Evolutionary conservation across 169 alveolate genomes (phyloP).

Genomic region (Plasmodium reichenowi): DNA sequence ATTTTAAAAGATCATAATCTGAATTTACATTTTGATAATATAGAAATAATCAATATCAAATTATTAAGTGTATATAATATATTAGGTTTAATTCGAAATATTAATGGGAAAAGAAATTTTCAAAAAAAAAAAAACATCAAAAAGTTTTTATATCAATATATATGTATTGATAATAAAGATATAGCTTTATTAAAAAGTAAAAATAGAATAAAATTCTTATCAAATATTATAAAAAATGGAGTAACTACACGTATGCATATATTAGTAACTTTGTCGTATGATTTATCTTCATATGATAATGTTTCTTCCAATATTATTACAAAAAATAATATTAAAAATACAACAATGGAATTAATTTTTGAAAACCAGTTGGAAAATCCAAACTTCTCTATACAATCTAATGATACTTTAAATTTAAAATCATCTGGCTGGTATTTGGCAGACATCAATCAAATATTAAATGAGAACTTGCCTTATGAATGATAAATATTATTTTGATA

Average conservation of each 20-base stretch:
- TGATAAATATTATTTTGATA: not conserved
- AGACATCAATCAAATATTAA: slow-evolving; percentile 73
- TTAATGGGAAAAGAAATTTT: slow-evolving; percentile 38
- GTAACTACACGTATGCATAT: slow-evolving; percentile 72
- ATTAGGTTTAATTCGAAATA: slow-evolving; percentile 66
- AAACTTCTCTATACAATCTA: slow-evolving; percentile 51
- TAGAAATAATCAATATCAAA: slow-evolving; percentile 52
- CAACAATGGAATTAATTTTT: slow-evolving; percentile 45
- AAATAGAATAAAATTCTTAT: slow-evolving; percentile 56
- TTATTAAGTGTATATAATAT: slow-evolving; percentile 41
- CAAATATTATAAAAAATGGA: slow-evolving; percentile 74
- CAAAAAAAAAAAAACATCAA: slow-evolving; percentile 66
- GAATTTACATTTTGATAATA: slow-evolving; percentile 60
- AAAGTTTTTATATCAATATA: slow-evolving; percentile 75
- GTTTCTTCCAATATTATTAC: slow-evolving; percentile 34
- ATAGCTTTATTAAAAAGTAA: slow-evolving; percentile 31
- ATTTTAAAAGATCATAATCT: slow-evolving; percentile 66
- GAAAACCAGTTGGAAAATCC: slow-evolving; percentile 75
- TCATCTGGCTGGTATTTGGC: slow-evolving; percentile 73
- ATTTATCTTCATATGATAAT: slow-evolving; percentile 26
- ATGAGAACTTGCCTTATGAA: slow-evolving; percentile 74
- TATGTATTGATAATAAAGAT: slow-evolving; percentile 71
- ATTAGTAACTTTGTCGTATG: slow-evolving; percentile 45
- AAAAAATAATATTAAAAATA: slow-evolving; percentile 65
- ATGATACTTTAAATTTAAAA: slow-evolving; percentile 57